Conservation (phyloP, 1,284 basidiomycete genomes). For the Fomitopsis betulina region DNA sequence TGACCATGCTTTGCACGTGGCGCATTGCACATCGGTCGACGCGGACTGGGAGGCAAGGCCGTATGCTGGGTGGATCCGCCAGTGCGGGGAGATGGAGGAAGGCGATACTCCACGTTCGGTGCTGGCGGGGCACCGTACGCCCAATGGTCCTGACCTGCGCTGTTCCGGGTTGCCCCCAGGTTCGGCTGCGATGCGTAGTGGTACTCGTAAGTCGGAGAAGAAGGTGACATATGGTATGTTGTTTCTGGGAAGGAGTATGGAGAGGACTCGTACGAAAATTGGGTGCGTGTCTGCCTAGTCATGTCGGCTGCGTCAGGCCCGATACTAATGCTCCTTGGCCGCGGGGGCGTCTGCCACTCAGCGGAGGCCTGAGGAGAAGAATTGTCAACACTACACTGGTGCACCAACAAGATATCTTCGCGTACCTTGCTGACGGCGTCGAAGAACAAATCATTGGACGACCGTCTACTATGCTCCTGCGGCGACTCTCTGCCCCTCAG, state of each 20-base stretch:
- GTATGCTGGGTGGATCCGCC: constrained; percentile 6
- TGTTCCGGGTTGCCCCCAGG: background rate
- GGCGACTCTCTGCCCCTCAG: constrained; percentile 26
- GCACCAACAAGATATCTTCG: background rate
- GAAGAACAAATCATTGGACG: constrained; percentile 23
- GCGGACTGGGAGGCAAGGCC: constrained; percentile 1
- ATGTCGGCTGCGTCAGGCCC: constrained; percentile 14
- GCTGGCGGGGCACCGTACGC: constrained; percentile 14
- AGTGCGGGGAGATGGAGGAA: constrained; percentile 8
- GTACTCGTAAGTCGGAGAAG: background rate
- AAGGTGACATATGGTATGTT: constrained; percentile 9
- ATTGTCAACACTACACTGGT: background rate
- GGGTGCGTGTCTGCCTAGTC: constrained; percentile 7
- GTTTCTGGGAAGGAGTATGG: constrained; percentile 8
- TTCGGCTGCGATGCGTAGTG: constrained; percentile 1
- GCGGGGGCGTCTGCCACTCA: constrained; percentile 19
- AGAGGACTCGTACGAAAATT: constrained; percentile 11
- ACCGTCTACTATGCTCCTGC: constrained; percentile 18
- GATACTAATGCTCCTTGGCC: constrained; percentile 20
- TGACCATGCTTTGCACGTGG: background rate
- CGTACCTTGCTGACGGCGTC: constrained; percentile 23
- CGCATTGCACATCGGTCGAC: constrained; percentile 2
- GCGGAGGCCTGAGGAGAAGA: constrained; percentile 3
- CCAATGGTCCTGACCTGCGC: constrained; percentile 12
- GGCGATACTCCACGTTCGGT: constrained; percentile 14